These are phyloP conservation scores for Rhexocercosporidium sp. DNA, from an alignment of 2,329 filamentous ascomycete species.

Conservation along the genomic window DNA sequence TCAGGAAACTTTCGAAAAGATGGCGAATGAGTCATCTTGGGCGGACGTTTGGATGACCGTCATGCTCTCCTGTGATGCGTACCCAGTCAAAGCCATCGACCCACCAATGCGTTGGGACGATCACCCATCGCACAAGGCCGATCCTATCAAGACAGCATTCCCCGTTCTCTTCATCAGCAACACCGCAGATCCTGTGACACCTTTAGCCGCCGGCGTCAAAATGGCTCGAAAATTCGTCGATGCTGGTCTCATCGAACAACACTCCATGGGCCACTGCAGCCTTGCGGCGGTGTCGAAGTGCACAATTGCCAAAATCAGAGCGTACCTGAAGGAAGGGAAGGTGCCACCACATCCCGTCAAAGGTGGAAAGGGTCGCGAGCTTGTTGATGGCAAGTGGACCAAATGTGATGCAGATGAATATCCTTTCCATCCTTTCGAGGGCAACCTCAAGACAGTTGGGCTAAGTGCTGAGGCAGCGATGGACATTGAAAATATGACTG, in stretches of 20 bases:
- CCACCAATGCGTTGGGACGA: conserved; percentile 41
- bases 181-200: conserved; percentile 47
- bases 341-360: conserved; percentile 32
- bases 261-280: conserved; percentile 38
- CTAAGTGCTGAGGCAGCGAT: conserved; percentile 16
- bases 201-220: conserved; percentile 39
- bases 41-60: conserved; percentile 36
- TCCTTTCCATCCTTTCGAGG: conserved; percentile 34
- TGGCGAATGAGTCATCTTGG: conserved; percentile 32
- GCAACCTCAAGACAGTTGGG: background rate
- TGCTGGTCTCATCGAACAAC: conserved; percentile 38
- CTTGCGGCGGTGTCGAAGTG: conserved; percentile 34
- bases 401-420: conserved; percentile 37
- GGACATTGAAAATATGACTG: conserved; percentile 22
- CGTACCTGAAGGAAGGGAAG: conserved; percentile 36
- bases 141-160: conserved; percentile 44
- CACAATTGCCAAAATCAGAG: conserved; percentile 34
- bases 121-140: conserved; percentile 33
- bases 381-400: conserved; percentile 35
- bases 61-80: conserved; percentile 37
- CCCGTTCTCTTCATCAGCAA: conserved; percentile 49
- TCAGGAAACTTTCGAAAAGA: conserved; percentile 31
- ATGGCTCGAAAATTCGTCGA: conserved; percentile 39
- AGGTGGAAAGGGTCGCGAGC: conserved; percentile 19
- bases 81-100: conserved; percentile 32